Conservation (phyloP, 2,329 filamentous ascomycete genomes). For the Fusarium sp. region DNA sequence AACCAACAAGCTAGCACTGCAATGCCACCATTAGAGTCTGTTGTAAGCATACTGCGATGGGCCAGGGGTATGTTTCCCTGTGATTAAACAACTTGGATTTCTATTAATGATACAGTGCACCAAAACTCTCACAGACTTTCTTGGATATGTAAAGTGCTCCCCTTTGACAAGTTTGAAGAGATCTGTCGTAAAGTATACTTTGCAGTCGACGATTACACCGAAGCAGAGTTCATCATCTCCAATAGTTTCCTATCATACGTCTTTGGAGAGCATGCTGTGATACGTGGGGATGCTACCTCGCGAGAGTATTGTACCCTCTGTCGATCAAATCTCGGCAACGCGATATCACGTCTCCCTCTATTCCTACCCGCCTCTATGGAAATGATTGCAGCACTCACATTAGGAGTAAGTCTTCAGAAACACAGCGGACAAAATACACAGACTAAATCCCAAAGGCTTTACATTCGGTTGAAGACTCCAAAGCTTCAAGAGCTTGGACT, state of each 20-base stretch:
- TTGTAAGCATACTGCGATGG: slow-evolving; percentile 47
- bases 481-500: slow-evolving; percentile 48
- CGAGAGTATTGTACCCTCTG: slow-evolving; percentile 42
- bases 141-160: slow-evolving; percentile 50
- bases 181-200: slow-evolving; percentile 53
- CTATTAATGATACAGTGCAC: slow-evolving; percentile 37
- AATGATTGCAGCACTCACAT: slow-evolving; percentile 48
- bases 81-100: neutral
- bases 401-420: slow-evolving; percentile 44
- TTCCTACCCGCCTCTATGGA: slow-evolving; percentile 49
- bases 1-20: neutral
- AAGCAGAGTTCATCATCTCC: slow-evolving; percentile 50
- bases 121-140: slow-evolving; percentile 39
- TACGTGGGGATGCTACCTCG: slow-evolving; percentile 39
- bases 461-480: slow-evolving; percentile 49
- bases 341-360: slow-evolving; percentile 46
- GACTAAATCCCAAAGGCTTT: slow-evolving; percentile 41
- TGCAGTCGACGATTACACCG: slow-evolving; percentile 47
- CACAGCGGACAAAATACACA: no score
- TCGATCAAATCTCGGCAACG: slow-evolving; percentile 42
- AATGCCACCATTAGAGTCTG: slow-evolving; percentile 47
- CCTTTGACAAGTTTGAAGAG: slow-evolving; percentile 46
- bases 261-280: slow-evolving; percentile 48
- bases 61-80: slow-evolving; percentile 41
- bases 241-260: slow-evolving; percentile 52